phyloP scores from a whole-genome alignment of 169 alveolate species.

The Babesia caballi region DNA sequence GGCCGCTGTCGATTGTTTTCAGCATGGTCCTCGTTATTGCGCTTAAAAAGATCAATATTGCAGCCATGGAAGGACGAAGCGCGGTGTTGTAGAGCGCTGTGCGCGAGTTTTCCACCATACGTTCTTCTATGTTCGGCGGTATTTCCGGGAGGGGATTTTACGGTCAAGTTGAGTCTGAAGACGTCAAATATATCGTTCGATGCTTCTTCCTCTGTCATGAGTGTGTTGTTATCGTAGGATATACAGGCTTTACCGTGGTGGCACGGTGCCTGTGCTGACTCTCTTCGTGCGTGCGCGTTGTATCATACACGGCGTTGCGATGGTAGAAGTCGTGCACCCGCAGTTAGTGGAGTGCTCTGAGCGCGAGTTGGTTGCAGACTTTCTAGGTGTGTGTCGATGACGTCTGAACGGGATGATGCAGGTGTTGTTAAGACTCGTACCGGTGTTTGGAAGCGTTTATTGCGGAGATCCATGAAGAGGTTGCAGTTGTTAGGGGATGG shows the following conservation, averaged over 20 bases:
- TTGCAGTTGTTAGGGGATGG: background rate
- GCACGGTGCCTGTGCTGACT: slow-evolving; percentile 17
- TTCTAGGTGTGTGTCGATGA: slow-evolving; percentile 4
- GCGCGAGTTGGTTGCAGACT: slow-evolving; percentile 18
- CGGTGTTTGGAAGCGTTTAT: background rate
- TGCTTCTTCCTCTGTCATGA: slow-evolving; percentile 4
- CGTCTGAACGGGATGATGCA: background rate
- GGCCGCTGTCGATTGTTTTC: slow-evolving; percentile 1
- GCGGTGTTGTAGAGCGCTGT: background rate
- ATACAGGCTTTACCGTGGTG: background rate
- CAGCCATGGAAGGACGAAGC: background rate
- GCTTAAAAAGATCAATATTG: background rate
- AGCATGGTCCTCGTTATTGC: background rate
- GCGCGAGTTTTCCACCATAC: background rate
- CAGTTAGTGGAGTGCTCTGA: slow-evolving; percentile 9
- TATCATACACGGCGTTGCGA: slow-evolving; percentile 12
- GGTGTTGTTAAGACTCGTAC: no score
- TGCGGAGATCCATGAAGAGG: slow-evolving; percentile 10
- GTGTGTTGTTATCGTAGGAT: background rate
- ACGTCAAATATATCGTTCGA: background rate
- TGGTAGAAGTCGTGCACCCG: background rate
- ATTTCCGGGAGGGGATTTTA: slow-evolving; percentile 9
- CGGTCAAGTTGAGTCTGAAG: background rate
- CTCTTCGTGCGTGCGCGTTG: slow-evolving; percentile 37
- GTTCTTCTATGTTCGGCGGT: slow-evolving; percentile 1